Conservation (phyloP, 495 filamentous ascomycete genomes). For the Apodospora peruviana region DNA sequence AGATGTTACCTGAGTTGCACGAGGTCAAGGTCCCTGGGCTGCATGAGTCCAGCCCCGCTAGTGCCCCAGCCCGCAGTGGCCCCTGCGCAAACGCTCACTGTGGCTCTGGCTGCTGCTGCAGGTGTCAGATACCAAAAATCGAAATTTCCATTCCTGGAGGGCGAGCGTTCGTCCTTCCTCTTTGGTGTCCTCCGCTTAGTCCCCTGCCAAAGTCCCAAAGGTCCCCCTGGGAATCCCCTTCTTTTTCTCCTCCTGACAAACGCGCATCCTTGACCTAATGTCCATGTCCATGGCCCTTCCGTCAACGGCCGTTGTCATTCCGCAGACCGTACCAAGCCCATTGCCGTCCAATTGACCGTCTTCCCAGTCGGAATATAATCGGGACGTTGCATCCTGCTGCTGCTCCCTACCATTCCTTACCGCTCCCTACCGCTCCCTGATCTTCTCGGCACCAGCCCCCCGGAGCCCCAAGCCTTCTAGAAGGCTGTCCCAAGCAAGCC, state of each 20-base stretch:
- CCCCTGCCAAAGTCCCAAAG: neutral
- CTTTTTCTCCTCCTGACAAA: too few relatives aligned
- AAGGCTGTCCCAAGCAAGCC: neutral
- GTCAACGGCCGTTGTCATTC: too few relatives aligned
- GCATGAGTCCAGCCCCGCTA: too few relatives aligned
- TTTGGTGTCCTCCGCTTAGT: neutral
- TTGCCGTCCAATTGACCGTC: neutral
- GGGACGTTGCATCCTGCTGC: neutral
- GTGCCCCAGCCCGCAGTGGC: too few relatives aligned
- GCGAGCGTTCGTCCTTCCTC: neutral
- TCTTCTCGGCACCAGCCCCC: neutral
- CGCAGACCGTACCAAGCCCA: too few relatives aligned
- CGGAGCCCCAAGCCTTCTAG: neutral
- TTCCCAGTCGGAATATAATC: neutral
- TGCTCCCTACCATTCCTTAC: neutral
- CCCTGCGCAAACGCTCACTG: too few relatives aligned
- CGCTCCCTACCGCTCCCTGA: neutral
- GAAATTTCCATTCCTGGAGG: constrained; percentile 1
- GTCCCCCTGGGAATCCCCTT: neutral
- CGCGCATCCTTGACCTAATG: too few relatives aligned
- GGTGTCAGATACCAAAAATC: constrained; percentile 2
- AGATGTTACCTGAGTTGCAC: too few relatives aligned
- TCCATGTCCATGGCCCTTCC: too few relatives aligned
- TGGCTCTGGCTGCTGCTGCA: neutral
- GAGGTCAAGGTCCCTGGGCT: too few relatives aligned